These are phyloP conservation scores for Omphalotus guepiniiformis DNA, from an alignment of 768 basidiomycete genomes.

Conservation along the genomic window DNA sequence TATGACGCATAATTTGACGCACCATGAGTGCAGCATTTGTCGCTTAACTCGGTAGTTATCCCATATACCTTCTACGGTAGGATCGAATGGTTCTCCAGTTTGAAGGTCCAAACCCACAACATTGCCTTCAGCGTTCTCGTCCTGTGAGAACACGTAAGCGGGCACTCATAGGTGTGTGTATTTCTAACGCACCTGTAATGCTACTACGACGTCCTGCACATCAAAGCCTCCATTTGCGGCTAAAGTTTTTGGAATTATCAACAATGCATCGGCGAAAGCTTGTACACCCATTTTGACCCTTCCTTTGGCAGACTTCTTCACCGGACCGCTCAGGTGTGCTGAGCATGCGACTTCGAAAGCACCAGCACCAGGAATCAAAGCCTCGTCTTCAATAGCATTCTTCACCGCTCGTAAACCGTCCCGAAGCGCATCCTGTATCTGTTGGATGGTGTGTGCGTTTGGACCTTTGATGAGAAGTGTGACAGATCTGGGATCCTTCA, in stretches of 20 bases:
- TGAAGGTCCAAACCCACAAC: slow-evolving; percentile 87
- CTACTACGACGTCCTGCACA: slow-evolving; percentile 91
- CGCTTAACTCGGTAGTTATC: slow-evolving; percentile 99
- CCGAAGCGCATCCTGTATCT: slow-evolving; percentile 96
- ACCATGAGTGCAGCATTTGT: slow-evolving; percentile 98
- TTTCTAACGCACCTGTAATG: slow-evolving; percentile 62
- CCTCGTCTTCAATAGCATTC: slow-evolving; percentile 90
- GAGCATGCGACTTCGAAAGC: slow-evolving; percentile 96
- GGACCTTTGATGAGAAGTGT: slow-evolving; percentile 98
- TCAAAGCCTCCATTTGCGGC: slow-evolving; percentile 96
- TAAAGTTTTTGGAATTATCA: slow-evolving; percentile 95
- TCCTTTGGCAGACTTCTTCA: slow-evolving; percentile 88
- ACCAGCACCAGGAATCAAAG: slow-evolving; percentile 91
- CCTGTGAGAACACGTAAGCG: slow-evolving; percentile 37
- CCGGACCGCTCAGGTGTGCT: slow-evolving; percentile 69
- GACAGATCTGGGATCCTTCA: slow-evolving; percentile 91
- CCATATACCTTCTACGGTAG: slow-evolving; percentile 94
- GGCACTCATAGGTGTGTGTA: slow-evolving; percentile 6
- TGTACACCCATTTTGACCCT: slow-evolving; percentile 96
- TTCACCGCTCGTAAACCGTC: slow-evolving; percentile 96
- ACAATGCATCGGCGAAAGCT: slow-evolving; percentile 91
- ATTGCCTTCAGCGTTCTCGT: slow-evolving; percentile 93
- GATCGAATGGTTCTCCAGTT: slow-evolving; percentile 95
- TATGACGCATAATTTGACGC: slow-evolving; percentile 21
- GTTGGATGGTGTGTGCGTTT: slow-evolving; percentile 92